Evolutionary conservation across 129 eudicot genomes (phyloP).

Genomic region (Pseudognaphalium luteoalbum): DNA sequence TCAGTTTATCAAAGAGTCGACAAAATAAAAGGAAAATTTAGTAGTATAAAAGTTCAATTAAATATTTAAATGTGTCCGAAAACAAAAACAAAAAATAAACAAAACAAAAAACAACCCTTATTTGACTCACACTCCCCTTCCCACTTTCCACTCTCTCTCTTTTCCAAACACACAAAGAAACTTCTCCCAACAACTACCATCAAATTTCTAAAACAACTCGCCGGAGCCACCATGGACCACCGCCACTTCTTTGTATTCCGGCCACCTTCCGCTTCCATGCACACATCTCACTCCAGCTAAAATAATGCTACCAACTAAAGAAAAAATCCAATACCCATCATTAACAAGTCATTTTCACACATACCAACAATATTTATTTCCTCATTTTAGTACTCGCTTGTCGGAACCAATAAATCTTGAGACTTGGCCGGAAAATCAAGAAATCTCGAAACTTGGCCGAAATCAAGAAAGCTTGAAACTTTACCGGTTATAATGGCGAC

Average conservation of each 20-base stretch:
- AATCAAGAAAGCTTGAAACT: background rate
- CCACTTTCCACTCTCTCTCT: conserved; percentile 25
- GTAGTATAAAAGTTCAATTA: too few relatives aligned
- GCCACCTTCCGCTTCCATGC: conserved; percentile 32
- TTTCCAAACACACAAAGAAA: conserved; percentile 29
- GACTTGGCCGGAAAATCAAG: background rate
- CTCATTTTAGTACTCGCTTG: conserved; percentile 3
- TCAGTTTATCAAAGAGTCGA: too few relatives aligned
- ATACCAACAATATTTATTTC: conserved; percentile 18
- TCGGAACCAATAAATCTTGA: conserved; percentile 28
- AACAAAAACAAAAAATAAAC: background rate
- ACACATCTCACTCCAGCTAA: conserved; percentile 12
- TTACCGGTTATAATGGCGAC: conserved; percentile 11
- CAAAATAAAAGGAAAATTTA: too few relatives aligned
- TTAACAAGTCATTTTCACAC: conserved; percentile 8
- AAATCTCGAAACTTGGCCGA: conserved; percentile 7
- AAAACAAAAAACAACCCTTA: conserved; percentile 28
- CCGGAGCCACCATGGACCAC: conserved; percentile 55
- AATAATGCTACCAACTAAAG: conserved; percentile 21
- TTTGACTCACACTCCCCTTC: conserved; percentile 33
- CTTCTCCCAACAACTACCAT: conserved; percentile 39
- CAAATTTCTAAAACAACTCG: conserved; percentile 23
- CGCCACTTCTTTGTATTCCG: conserved; percentile 32
- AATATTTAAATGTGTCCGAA: too few relatives aligned
- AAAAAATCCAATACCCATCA: background rate